Conservation (phyloP, 2,329 filamentous ascomycete species). For the Helicocarpus griseus region DNA sequence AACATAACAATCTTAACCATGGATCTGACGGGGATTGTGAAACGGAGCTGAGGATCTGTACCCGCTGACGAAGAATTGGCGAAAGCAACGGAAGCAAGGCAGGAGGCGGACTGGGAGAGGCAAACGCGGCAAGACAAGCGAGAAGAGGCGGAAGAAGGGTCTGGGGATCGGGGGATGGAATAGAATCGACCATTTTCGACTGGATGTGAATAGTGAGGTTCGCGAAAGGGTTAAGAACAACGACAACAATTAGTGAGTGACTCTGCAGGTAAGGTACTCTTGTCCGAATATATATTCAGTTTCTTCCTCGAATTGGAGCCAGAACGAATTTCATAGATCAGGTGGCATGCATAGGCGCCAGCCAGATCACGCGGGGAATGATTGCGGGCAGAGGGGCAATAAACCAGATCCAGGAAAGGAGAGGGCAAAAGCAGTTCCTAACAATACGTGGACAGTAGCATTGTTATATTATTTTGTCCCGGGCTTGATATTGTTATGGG, state of each 20-base stretch:
- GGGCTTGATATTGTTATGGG: not conserved
- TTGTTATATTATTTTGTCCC: not conserved
- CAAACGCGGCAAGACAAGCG: slow-evolving; percentile 53
- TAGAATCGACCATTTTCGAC: slow-evolving; percentile 42
- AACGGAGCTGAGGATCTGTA: slow-evolving; percentile 45
- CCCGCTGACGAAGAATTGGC: slow-evolving; percentile 53
- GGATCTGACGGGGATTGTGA: slow-evolving; percentile 36
- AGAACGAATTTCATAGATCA: too few species aligned
- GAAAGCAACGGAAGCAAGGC: slow-evolving; percentile 52
- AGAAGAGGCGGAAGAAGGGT: slow-evolving; percentile 52
- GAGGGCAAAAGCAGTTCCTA: too few species aligned
- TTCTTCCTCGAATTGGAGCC: not conserved
- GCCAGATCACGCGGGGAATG: too few species aligned
- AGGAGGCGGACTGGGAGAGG: slow-evolving; percentile 50
- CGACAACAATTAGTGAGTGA: not conserved
- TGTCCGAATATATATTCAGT: not conserved
- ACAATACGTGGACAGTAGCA: not conserved
- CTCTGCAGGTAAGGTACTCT: not conserved
- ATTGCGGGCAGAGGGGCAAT: too few species aligned
- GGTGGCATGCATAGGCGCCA: too few species aligned
- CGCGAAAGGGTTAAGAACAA: not conserved
- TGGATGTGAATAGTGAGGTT: not conserved
- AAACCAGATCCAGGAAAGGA: too few species aligned
- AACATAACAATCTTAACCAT: slow-evolving; percentile 52
- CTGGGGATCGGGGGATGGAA: slow-evolving; percentile 46